Conservation (phyloP, 2,329 filamentous ascomycete species). For the Xylariaceae sp. region DNA sequence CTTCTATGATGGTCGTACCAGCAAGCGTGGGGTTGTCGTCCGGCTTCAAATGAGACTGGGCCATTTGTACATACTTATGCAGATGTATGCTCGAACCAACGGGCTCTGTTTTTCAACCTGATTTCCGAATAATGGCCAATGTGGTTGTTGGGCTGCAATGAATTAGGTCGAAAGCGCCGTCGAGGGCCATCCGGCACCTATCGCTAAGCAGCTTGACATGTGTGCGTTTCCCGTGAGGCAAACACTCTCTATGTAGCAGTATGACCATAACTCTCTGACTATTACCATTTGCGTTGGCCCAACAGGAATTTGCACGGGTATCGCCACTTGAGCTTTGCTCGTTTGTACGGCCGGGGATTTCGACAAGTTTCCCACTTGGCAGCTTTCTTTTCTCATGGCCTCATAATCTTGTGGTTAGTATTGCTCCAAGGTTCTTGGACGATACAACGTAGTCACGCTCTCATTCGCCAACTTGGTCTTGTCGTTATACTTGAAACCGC, state of each 20-base stretch:
- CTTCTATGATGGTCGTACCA: background rate
- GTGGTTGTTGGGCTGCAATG: conserved; percentile 17
- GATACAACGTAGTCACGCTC: background rate
- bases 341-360: conserved; percentile 10
- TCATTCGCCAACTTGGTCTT: background rate
- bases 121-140: background rate
- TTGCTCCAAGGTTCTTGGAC: background rate
- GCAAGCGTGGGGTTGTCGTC: conserved; percentile 7
- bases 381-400: background rate
- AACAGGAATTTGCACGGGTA: background rate
- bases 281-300: conserved; percentile 1
- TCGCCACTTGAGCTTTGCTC: conserved; percentile 9
- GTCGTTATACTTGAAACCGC: background rate
- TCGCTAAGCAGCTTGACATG: conserved; percentile 8
- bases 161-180: conserved; percentile 4
- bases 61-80: conserved; percentile 14
- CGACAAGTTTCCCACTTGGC: no score
- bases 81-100: conserved; percentile 9
- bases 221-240: conserved; percentile 5
- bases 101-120: conserved; percentile 9
- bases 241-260: background rate
- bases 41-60: conserved; percentile 11
- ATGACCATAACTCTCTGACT: background rate
- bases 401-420: background rate
- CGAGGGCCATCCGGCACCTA: conserved; percentile 3